Evolutionary conservation across 148 eudicot species (phyloP).

Genomic region (Pharnaceum exiguum): DNA sequence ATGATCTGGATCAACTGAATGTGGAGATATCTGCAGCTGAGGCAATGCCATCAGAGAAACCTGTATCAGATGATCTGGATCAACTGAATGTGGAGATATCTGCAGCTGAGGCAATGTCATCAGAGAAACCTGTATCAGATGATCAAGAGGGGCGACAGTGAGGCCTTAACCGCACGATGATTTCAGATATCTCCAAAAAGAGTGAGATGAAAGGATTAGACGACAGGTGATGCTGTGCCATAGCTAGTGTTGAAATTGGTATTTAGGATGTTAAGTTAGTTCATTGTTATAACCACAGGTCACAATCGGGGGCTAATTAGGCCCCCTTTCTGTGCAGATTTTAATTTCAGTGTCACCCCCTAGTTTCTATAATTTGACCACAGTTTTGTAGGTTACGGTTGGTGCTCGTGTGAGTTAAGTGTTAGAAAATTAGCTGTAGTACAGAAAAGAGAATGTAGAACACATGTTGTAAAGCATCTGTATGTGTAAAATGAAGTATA

Average conservation of each 20-base stretch:
- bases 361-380: slow-evolving; percentile 17
- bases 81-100: no score
- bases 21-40: no score
- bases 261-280: slow-evolving; percentile 13
- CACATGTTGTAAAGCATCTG: slow-evolving; percentile 21
- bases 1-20: no score
- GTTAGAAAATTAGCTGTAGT: slow-evolving; percentile 18
- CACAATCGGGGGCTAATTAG: slow-evolving; percentile 13
- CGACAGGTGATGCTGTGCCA: slow-evolving; percentile 22
- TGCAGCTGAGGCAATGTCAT: slow-evolving; percentile 43
- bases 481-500: slow-evolving; percentile 22
- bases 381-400: slow-evolving; percentile 36
- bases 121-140: slow-evolving; percentile 47
- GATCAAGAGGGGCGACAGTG: slow-evolving; percentile 27
- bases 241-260: slow-evolving; percentile 14
- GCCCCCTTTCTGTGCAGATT: slow-evolving; percentile 21
- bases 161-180: not conserved
- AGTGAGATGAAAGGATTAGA: not conserved
- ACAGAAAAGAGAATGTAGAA: slow-evolving; percentile 9
- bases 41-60: no score
- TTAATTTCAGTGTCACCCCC: not conserved
- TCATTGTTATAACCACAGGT: slow-evolving; percentile 15
- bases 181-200: not conserved
- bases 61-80: no score
- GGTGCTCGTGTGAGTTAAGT: slow-evolving; percentile 14